These are phyloP conservation scores for Ciborinia camelliae DNA, from an alignment of 2,329 filamentous ascomycete genomes.

Conservation along the genomic window DNA sequence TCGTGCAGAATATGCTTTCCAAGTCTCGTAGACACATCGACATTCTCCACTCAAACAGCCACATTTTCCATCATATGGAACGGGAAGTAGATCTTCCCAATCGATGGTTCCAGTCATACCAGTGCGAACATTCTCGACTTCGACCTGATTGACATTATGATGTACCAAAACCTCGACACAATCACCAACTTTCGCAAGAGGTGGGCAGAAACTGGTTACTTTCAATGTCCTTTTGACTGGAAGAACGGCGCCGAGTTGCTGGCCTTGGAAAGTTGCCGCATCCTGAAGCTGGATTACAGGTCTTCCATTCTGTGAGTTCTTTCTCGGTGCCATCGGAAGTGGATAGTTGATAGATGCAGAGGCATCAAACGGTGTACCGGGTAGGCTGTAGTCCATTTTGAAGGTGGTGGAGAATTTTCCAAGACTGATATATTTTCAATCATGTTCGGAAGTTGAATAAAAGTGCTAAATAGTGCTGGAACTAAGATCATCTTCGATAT, in stretches of 20 bases:
- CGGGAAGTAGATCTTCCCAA: conserved; percentile 6
- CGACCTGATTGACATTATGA: not conserved
- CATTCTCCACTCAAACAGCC: not conserved
- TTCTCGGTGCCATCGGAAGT: not conserved
- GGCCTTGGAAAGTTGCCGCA: not conserved
- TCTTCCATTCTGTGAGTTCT: not conserved
- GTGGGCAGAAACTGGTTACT: not conserved
- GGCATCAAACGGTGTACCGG: not conserved
- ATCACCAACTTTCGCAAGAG: conserved; percentile 5
- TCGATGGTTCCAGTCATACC: not conserved
- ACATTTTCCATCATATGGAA: conserved; percentile 15
- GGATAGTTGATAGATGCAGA: not conserved
- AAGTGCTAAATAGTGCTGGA: not conserved
- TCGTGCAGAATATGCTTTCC: conserved; percentile 2
- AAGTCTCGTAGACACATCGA: conserved; percentile 16
- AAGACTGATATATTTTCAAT: not conserved
- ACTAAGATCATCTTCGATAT: not conserved
- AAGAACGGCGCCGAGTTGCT: conserved; percentile 7
- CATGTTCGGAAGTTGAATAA: not conserved
- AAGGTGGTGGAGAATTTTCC: not conserved
- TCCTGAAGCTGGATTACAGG: not conserved
- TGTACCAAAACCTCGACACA: conserved; percentile 2
- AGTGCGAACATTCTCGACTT: conserved; percentile 14
- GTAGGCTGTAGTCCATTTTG: not conserved
- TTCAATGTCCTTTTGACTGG: not conserved